These are phyloP conservation scores for Boehmeria nivea DNA, from an alignment of 306 rosid species.

Conservation along the genomic window DNA sequence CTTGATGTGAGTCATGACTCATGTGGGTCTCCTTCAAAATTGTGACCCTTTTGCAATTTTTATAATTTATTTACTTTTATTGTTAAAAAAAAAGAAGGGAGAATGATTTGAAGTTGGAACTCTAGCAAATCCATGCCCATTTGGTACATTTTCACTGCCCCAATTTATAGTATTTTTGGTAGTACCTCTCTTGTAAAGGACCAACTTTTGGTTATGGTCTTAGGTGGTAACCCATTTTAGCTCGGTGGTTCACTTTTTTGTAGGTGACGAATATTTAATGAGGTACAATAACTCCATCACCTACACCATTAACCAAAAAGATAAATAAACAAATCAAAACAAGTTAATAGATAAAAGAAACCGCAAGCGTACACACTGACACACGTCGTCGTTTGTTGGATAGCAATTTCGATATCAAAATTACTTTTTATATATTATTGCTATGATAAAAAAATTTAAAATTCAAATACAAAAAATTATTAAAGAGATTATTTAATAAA, in stretches of 20 bases:
- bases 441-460: no score
- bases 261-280: slow-evolving; percentile 36
- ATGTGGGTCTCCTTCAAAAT: slow-evolving; percentile 10
- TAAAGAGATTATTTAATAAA: no score
- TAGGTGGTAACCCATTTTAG: slow-evolving; percentile 8
- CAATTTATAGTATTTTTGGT: slow-evolving; percentile 12
- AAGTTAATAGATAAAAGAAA: background rate
- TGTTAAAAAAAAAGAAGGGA: background rate
- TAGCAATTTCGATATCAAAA: no score
- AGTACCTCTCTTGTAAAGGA: slow-evolving; percentile 17
- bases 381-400: no score
- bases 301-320: slow-evolving; percentile 1
- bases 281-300: slow-evolving; percentile 34
- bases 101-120: slow-evolving; percentile 19
- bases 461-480: no score
- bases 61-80: background rate
- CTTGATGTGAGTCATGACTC: slow-evolving; percentile 18
- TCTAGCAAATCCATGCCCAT: slow-evolving; percentile 13
- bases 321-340: background rate
- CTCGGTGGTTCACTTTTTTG: slow-evolving; percentile 22
- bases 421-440: no score
- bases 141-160: slow-evolving; percentile 31
- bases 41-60: background rate
- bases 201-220: slow-evolving; percentile 12
- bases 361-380: background rate